Evolutionary conservation across 352 stramenopile species (phyloP), one percentile per base, ranked within the genome.

Genomic region (Phytopythium aichiense): DNA sequence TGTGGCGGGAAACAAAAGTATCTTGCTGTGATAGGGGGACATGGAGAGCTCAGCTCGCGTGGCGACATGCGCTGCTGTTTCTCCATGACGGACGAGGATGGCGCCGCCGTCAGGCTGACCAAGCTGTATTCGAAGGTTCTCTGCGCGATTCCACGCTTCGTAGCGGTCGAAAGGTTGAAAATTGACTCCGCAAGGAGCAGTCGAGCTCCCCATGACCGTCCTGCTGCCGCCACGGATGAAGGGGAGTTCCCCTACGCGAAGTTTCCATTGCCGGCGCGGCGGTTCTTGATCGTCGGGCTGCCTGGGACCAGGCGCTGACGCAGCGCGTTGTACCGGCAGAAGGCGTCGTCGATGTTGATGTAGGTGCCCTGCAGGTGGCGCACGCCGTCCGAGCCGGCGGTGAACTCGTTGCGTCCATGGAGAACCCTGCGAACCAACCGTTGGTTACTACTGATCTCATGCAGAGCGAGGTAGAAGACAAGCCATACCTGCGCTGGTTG

Each of bases 281-380:
- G 80, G 61, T 91, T 91, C 73, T 87, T 88, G 58, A 76, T 62
- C 20, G 59, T 58, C 2, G 70, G 57, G 35, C 85, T 63, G 28
- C 78, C 63, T 20, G 56, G 48, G 4, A 70, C 77, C 49, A 92
- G 82, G 59, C 77, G 78, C 20, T 81, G 65, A 45, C 80, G 77
- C 43, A 95, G 68, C 16, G 80, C 80, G 45, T 92, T 90, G 78
- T 88, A 95, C 61, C 85, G 79, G 42, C 81, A 93, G n/a, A 91
- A 61, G 31, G 83, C 87, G 67, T 95, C 85, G 63, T 95, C 87
- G 60, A 95, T 94, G 69, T 94, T 95, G 62, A 95, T 37, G 63
- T 95, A 95, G 4, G 84, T 92, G 61, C 87, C 87, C 63, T 95
- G 87, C 9, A 95, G 70, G 61, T 95, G 87, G 50, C 87, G 84